Evolutionary conservation across 495 filamentous ascomycete genomes (phyloP), one percentile per base, ranked within the genome.

Genomic region (Parachaetomium inaequale): DNA sequence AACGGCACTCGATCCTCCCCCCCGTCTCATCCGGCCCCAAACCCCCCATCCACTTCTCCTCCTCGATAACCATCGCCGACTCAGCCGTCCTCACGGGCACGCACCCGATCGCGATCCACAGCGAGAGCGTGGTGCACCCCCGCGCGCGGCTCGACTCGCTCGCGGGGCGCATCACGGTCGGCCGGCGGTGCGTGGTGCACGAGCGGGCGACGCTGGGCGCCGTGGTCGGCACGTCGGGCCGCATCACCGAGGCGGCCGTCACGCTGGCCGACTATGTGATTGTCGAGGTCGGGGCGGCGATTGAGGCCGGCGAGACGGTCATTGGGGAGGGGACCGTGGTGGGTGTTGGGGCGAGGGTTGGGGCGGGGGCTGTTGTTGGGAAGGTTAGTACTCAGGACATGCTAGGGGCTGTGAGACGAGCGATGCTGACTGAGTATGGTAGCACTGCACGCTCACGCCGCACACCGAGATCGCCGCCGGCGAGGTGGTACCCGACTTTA

Each of bases 41-140:
- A 69, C 86, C 92, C 0, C 87, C 89, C 14, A 79, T 89, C 63
- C 82, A 84, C 69, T 84, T 91, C 68, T 84, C 91, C 61, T 80
- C 88, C 3, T 82, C 81, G 26, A 79, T 89, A 61, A 85, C 85
- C 47, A 87, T 96, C 70, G 82, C 91, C 68, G 89, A 93, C 64
- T 84, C 85, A n/a, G 88, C 87, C 7, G 68, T 85, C 10, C 78
- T 96, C 60, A 84, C 84, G 7, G 92, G 92, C 26, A 85, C 81
- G 4, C 79, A 92, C 74, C 81, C 81, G 17, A 88, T 96, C 59
- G 84, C 80, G 45, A 84, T 96, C 66, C 84, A 84, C 61, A 75
- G 83, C 36, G 84, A 89, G 69, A 86, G 84, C 17, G 83, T 96
- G n/a, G 77, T 96, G 59, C 92, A 96, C 75, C 92, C 92, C 2